Conservation (phyloP, 768 basidiomycete species). For the Termitomyces eurrhizus region DNA sequence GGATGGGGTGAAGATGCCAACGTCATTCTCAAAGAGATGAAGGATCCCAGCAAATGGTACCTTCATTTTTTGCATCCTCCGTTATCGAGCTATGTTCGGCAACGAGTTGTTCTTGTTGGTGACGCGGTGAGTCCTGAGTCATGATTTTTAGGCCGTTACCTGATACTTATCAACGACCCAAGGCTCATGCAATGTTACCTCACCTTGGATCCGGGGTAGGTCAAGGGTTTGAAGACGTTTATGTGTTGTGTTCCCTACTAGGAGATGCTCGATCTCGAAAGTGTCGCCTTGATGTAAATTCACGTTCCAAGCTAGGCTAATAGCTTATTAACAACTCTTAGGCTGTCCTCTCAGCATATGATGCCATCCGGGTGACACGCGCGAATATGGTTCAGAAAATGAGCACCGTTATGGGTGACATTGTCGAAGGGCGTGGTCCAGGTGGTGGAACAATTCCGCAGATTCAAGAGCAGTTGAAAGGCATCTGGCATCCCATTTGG, state of each 20-base stretch:
- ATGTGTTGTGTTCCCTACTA: slow-evolving; percentile 42
- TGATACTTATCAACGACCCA: slow-evolving; percentile 2
- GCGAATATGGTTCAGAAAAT: slow-evolving; percentile 44
- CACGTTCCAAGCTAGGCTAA: background rate
- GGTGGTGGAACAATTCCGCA: slow-evolving; percentile 26
- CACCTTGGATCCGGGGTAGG: slow-evolving; percentile 57
- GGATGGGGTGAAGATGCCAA: slow-evolving; percentile 46
- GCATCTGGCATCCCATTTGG: slow-evolving; percentile 48
- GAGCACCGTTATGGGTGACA: slow-evolving; percentile 37
- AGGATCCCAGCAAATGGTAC: slow-evolving; percentile 46
- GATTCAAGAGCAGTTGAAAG: slow-evolving; percentile 30
- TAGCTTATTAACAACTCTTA: slow-evolving; percentile 16
- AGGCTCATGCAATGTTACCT: slow-evolving; percentile 59
- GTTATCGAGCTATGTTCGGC: slow-evolving; percentile 38
- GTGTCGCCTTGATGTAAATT: slow-evolving; percentile 37
- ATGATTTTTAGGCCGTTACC: background rate
- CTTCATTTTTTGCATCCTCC: slow-evolving; percentile 47
- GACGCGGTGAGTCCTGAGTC: slow-evolving; percentile 39
- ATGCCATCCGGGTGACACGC: slow-evolving; percentile 39
- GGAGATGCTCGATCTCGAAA: slow-evolving; percentile 34
- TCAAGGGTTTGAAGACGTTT: slow-evolving; percentile 57
- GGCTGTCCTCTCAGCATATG: slow-evolving; percentile 45
- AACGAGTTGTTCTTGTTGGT: slow-evolving; percentile 46
- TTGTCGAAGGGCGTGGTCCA: slow-evolving; percentile 38
- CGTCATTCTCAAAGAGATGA: slow-evolving; percentile 37